Percentiles rank a stretch among this genome's conserved stretches.
Evolutionary conservation across 2,329 filamentous ascomycete genomes (phyloP).

Genomic region (Dactylellina parvicollis): DNA sequence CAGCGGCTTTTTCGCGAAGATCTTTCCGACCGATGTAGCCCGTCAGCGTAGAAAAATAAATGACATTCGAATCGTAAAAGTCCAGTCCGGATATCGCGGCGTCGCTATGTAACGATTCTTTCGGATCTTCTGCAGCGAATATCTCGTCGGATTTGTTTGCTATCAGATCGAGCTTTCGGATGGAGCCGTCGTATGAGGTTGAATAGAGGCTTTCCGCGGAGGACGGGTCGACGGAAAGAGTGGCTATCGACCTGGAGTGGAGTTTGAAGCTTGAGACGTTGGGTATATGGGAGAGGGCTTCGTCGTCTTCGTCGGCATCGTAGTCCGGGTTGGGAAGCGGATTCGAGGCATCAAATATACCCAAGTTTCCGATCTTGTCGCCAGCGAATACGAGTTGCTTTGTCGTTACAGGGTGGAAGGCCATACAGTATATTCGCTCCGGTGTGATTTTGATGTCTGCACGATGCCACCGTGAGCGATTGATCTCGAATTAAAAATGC

Average conservation of each 20-base stretch:
- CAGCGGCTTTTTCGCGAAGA: slow-evolving; percentile 70
- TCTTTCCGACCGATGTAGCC: slow-evolving; percentile 85
- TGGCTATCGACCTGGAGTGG: slow-evolving; percentile 86
- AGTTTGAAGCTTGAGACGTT: slow-evolving; percentile 88
- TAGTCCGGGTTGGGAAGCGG: slow-evolving; percentile 65
- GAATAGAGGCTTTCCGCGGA: slow-evolving; percentile 82
- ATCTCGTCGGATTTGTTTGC: slow-evolving; percentile 82
- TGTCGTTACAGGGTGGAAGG: slow-evolving; percentile 84
- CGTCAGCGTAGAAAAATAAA: slow-evolving; percentile 88
- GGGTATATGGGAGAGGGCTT: slow-evolving; percentile 67
- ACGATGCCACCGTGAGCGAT: not conserved
- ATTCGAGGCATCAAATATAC: slow-evolving; percentile 79
- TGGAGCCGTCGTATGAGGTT: slow-evolving; percentile 90
- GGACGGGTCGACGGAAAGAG: slow-evolving; percentile 78
- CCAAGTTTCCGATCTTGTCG: slow-evolving; percentile 84
- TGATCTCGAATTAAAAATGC: not conserved
- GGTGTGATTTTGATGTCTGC: slow-evolving; percentile 89
- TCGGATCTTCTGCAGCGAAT: slow-evolving; percentile 75
- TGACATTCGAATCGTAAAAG: slow-evolving; percentile 76
- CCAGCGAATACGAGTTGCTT: slow-evolving; percentile 92
- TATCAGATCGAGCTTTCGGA: slow-evolving; percentile 83
- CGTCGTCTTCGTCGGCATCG: slow-evolving; percentile 70
- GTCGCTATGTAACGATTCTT: slow-evolving; percentile 58
- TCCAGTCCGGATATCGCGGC: slow-evolving; percentile 85
- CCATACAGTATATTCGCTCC: slow-evolving; percentile 84